Conservation (phyloP, 768 basidiomycete genomes). For the Boletales sp. region DNA sequence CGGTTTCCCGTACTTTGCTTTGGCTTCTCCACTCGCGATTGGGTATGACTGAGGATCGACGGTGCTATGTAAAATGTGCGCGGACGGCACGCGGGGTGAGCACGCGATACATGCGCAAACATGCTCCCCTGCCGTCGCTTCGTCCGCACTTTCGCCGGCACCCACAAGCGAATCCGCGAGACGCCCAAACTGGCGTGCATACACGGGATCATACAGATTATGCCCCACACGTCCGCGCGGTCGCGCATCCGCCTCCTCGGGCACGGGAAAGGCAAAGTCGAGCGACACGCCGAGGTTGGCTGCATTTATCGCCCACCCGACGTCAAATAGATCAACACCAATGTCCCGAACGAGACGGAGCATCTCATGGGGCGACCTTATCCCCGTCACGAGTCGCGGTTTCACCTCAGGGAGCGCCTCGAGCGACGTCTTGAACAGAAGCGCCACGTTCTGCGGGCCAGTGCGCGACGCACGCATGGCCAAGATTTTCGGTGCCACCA, state of each 20-base stretch:
- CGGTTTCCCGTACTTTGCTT: constrained; percentile 25
- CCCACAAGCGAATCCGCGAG: constrained; percentile 41
- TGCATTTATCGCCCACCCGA: constrained; percentile 64
- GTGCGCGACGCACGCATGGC: background rate
- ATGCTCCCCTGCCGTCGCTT: background rate
- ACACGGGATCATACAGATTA: constrained; percentile 62
- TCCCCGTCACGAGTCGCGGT: constrained; percentile 57
- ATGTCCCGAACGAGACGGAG: constrained; percentile 58
- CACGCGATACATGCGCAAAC: constrained; percentile 57
- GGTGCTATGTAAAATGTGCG: constrained; percentile 42
- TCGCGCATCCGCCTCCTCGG: background rate
- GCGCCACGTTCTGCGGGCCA: constrained; percentile 19
- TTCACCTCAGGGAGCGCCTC: constrained; percentile 49
- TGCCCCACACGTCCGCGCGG: constrained; percentile 49
- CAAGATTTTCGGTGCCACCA: background rate
- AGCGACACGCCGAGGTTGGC: constrained; percentile 71
- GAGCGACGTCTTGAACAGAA: constrained; percentile 61
- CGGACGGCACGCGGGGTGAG: constrained; percentile 39
- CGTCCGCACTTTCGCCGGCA: constrained; percentile 4
- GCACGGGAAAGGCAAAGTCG: constrained; percentile 71
- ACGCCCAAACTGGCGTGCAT: constrained; percentile 57
- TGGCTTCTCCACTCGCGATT: background rate
- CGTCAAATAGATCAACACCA: constrained; percentile 77
- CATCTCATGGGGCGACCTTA: constrained; percentile 69
- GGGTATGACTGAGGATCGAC: constrained; percentile 33